Evolutionary conservation across 768 basidiomycete species (phyloP), one percentile per base, ranked within the genome.

Genomic region (Lactarius sanguifluus): DNA sequence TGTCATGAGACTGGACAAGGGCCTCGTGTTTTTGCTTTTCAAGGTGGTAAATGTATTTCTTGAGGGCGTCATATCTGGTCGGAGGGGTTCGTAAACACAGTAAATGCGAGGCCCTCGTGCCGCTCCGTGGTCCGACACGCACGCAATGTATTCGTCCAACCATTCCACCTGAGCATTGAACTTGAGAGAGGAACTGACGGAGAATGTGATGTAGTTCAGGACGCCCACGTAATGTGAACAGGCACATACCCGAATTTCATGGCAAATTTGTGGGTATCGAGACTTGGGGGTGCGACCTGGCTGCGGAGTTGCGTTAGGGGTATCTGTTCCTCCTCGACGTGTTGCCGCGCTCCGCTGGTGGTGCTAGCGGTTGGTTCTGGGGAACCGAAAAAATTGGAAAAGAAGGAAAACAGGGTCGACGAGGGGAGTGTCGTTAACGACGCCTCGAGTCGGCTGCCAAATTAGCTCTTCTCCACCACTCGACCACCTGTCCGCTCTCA

Each of bases 121-220:
- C n/a, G 23, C 12, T 25, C 34, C 30, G 40, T 3, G 25, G n/a
- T n/a, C 36, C 55, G 55, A 43, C 18, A 84, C 90, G 68, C 72
- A 94, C 87, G 89, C 85, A 55, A 96, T 92, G 74, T 96, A 96
- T 59, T 94, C 89, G 68, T 93, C 91, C 88, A 90, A 91, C 93
- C 93, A 95, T 59, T 96, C 93, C 0, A 92, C 81, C 30, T 94
- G 90, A 3, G 92, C 91, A 71, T 96, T 96, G 78, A 95, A 95
- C 76, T 93, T 92, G 73, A 95, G 83, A 10, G 92, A 90, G 38
- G 90, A 91, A 72, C 90, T 92, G 32, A 32, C 58, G 38, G 34
- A 7, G 16, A 47, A 41, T 41, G 28, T 23, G 41, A 16, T 59
- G 2, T 18, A 2, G 13, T 12, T n/a, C 23, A 54, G 2, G 20